Percentiles rank a stretch among this genome's conserved stretches.
phyloP scores from a whole-genome alignment of 768 basidiomycete species.

The Lactarius sanguifluus region DNA sequence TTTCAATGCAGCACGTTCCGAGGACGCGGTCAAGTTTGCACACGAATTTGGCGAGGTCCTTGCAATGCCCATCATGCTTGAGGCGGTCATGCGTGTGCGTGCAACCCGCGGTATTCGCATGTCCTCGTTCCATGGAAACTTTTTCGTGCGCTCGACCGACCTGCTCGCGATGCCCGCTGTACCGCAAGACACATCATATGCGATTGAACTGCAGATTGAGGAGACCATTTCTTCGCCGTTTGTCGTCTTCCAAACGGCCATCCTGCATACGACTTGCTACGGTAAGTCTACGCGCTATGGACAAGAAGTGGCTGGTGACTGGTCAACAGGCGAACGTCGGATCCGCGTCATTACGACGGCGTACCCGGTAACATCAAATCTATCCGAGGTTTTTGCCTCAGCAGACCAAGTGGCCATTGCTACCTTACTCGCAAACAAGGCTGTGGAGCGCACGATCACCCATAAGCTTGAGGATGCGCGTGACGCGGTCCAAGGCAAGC shows the following conservation, averaged over 20 bases:
- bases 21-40: constrained; percentile 98
- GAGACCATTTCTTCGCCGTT: constrained; percentile 49
- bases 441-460: constrained; percentile 82
- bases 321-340: constrained; percentile 57
- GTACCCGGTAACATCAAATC: constrained; percentile 81
- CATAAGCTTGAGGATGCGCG: constrained; percentile 89
- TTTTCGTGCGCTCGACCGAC: constrained; percentile 59
- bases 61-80: constrained; percentile 92
- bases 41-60: constrained; percentile 94
- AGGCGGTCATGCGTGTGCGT: constrained; percentile 96
- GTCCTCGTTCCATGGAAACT: constrained; percentile 62
- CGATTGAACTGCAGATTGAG: constrained; percentile 56
- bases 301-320: neutral
- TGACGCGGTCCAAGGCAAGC: constrained; percentile 77
- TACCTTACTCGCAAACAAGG: constrained; percentile 87
- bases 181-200: constrained; percentile 55
- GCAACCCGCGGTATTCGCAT: constrained; percentile 66
- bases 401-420: constrained; percentile 87
- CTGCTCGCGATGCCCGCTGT: constrained; percentile 57
- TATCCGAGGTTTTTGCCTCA: constrained; percentile 87
- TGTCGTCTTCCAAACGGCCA: constrained; percentile 54
- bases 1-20: constrained; percentile 90
- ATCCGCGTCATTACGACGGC: constrained; percentile 90
- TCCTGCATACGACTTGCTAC: constrained; percentile 54
- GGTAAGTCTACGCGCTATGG: constrained; percentile 33